Evolutionary conservation across 495 filamentous ascomycete species (phyloP).

Genomic region (Podospora sp.): DNA sequence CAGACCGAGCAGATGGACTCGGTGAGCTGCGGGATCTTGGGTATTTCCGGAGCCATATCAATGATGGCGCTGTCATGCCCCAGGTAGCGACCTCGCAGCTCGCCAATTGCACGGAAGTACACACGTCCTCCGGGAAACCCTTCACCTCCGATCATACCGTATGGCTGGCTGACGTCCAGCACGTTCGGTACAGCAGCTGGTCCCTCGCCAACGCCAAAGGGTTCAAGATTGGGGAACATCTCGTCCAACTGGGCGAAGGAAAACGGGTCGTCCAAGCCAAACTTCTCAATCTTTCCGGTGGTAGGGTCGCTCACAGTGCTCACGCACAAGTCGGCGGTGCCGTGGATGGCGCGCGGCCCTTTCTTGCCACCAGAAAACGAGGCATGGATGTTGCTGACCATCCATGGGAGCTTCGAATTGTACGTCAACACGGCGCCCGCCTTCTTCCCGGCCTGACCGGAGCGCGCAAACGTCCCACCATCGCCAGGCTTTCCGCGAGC

Average conservation of each 20-base stretch:
- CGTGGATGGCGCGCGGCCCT: conserved; percentile 77
- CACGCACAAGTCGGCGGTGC: conserved; percentile 71
- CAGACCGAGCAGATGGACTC: conserved; percentile 78
- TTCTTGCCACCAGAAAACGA: conserved; percentile 69
- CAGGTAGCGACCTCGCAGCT: conserved; percentile 78
- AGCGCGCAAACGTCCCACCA: conserved; percentile 38
- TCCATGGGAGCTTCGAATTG: conserved; percentile 73
- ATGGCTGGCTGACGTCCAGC: conserved; percentile 85
- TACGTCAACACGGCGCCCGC: conserved; percentile 67
- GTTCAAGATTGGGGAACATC: conserved; percentile 68
- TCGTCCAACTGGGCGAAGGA: conserved; percentile 76
- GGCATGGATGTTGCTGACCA: conserved; percentile 75
- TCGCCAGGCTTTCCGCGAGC: conserved; percentile 66
- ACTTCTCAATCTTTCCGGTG: conserved; percentile 76
- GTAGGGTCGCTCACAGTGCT: conserved; percentile 76
- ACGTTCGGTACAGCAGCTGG: conserved; percentile 75
- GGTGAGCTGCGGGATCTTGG: conserved; percentile 60
- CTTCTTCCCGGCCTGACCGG: conserved; percentile 59
- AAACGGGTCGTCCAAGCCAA: conserved; percentile 77
- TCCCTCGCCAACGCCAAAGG: conserved; percentile 77
- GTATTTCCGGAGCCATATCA: conserved; percentile 65
- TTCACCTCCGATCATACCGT: conserved; percentile 83
- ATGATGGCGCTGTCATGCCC: conserved; percentile 51
- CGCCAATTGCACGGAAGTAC: conserved; percentile 74
- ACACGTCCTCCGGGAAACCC: conserved; percentile 76